Evolutionary conservation across 2,329 filamentous ascomycete genomes (phyloP), one percentile per base, ranked within the genome.

Genomic region (Metarhizium guizhouense): DNA sequence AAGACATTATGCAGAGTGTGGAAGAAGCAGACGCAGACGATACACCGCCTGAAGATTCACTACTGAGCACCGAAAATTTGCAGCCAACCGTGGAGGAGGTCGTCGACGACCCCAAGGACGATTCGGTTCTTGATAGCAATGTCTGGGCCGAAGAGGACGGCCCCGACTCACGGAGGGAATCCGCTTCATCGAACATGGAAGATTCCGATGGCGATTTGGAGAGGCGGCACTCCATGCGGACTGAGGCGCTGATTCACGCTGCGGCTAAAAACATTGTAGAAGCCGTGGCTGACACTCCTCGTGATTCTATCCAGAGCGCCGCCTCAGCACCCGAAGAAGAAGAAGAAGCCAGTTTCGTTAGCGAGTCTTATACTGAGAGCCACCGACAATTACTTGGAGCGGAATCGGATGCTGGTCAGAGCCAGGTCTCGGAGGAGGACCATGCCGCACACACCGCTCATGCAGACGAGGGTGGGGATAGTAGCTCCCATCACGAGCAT

Each of bases 161-260:
- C 11, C 10, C n/a, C 29, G 16, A 25, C 11, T 51, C 54, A n/a
- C 56, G 57, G n/a, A 43, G 57, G 43, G 40, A 56, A 7, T 68
- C 66, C 25, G 61, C 59, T 40, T 51, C 57, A 43, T 67, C 65
- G 5, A 38, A n/a, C n/a, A 45, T 30, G 11, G 59, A 58, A 11
- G 60, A 54, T 20, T 11, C 3, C 18, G 65, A 61, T 2, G 57
- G 58, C 36, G 51, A 47, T 48, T 63, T 62, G n/a, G 58, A 66
- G 18, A 66, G 74, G 30, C 72, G 72, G n/a, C 66, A 70, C 2
- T 78, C 75, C 1, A 62, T 68, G 10, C 69, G 73, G 5, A 78
- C 79, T 2, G 76, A 82, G 60, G 78, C 76, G 6, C 68, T 80
- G 40, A 81, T 82, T 57, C 76, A 80, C 36, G 75, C 74, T 29